Conservation (phyloP, 331 rosid species). For the Stylosanthes scabra region DNA sequence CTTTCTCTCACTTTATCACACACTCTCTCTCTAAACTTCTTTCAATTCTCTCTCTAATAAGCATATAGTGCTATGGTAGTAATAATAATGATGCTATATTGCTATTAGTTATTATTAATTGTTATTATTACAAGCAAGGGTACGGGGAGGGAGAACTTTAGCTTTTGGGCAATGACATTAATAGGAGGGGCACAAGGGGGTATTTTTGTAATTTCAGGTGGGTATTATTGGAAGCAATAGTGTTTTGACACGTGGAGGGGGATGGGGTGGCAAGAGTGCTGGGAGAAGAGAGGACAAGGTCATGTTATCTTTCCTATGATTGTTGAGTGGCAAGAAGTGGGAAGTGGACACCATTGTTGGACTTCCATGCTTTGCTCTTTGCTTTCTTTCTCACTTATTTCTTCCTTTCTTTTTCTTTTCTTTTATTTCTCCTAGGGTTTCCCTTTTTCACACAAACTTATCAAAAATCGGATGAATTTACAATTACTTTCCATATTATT, state of each 20-base stretch:
- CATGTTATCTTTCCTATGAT: slow-evolving; percentile 67
- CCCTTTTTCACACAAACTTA: slow-evolving; percentile 4
- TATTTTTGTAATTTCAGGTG: slow-evolving; percentile 23
- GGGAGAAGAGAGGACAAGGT: slow-evolving; percentile 65
- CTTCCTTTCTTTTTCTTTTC: slow-evolving; percentile 9
- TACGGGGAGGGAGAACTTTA: slow-evolving; percentile 27
- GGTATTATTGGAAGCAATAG: slow-evolving; percentile 9
- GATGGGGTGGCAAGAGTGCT: slow-evolving; percentile 62
- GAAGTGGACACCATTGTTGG: slow-evolving; percentile 53
- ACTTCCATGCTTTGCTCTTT: too few relatives aligned
- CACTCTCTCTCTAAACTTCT: slow-evolving; percentile 40
- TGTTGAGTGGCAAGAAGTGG: slow-evolving; percentile 49
- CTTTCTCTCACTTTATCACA: slow-evolving; percentile 42
- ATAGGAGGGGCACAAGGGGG: slow-evolving; percentile 37
- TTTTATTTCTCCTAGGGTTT: slow-evolving; percentile 12
- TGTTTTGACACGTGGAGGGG: slow-evolving; percentile 55
- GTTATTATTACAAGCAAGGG: background rate
- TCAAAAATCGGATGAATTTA: background rate
- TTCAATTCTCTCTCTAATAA: slow-evolving; percentile 39
- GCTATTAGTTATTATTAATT: too few relatives aligned
- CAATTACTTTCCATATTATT: background rate
- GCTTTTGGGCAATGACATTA: slow-evolving; percentile 57
- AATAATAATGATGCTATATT: slow-evolving; percentile 42
- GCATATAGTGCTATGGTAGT: slow-evolving; percentile 43
- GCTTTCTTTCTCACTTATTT: too few relatives aligned